Evolutionary conservation across 768 basidiomycete genomes (phyloP), one percentile per base, ranked within the genome.

Genomic region (Leccinum uliginosum): DNA sequence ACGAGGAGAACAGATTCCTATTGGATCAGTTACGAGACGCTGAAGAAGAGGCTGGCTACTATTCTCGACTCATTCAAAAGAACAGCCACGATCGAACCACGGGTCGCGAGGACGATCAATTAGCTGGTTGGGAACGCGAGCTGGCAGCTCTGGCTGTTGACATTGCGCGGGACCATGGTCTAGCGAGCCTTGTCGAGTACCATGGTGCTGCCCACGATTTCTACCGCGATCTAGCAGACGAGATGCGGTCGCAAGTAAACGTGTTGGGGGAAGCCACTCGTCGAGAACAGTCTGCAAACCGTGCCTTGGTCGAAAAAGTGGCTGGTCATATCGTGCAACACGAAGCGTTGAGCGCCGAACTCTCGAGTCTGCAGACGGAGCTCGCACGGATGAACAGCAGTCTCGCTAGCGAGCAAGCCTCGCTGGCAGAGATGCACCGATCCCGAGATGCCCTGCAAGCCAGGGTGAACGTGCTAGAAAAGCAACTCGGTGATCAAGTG

Each of bases 1-100:
- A 79, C 47, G 81, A 84, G 14, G 76, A 83, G 51, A 87, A 80
- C 59, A 58, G 58, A 11, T 62, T 81, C 7, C 73, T 89, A 26
- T 24, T 43, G 3, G 55, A 59, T 21, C 67, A 65, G 21, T 53
- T 69, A 23, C 54, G 53, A 19, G 63, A 62, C 11, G 44, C 30
- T 3, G 62, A 63, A 45, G 55, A 62, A 35, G 72, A 67, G 43
- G 51, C 23, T 9, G 11, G 49, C 4, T 59, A 62, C 43, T 64
- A 62, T 44, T 57, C 56, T 23, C 55, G 54, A 30, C 47, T 61
- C 1, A 23, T 64, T 14, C 55, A 51, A 4, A 60, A 63, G 27
- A 59, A 55, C 23, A 47, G 29, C 21, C 47, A 48, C 14, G 50
- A 54, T 29, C 53, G 38, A 29, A 47, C 29, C 15, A 2, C 30